These are phyloP conservation scores for Ophiorrhiza pumila DNA, from an alignment of 257 asterid species.

Conservation along the genomic window DNA sequence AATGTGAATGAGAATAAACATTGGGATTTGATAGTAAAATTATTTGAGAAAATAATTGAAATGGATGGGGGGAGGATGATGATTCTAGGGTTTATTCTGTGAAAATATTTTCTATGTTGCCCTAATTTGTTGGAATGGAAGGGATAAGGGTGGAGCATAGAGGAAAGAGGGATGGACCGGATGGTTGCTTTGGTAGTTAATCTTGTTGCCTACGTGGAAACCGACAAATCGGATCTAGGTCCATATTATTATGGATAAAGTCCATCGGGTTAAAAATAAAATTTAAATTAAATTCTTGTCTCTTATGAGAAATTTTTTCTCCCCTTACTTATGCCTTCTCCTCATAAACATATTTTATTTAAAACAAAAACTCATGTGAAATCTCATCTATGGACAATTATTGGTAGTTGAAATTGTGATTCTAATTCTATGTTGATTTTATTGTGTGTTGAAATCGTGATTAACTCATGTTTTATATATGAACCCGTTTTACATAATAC, in stretches of 20 bases:
- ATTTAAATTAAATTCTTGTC: too few relatives aligned
- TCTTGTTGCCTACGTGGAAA: not conserved
- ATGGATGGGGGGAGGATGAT: not conserved
- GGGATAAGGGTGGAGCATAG: not conserved
- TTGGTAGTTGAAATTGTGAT: too few relatives aligned
- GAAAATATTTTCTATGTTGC: not conserved
- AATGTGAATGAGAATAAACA: not conserved
- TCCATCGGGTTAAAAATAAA: not conserved
- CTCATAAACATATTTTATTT: not conserved
- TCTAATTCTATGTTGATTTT: too few relatives aligned
- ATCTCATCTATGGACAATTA: too few relatives aligned
- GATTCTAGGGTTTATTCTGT: not conserved
- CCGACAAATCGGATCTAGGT: not conserved
- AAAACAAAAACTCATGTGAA: not conserved
- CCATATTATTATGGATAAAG: not conserved
- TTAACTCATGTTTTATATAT: too few relatives aligned
- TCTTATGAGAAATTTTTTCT: too few relatives aligned
- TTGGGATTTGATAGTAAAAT: not conserved
- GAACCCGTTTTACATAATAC: too few relatives aligned
- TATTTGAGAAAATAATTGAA: not conserved
- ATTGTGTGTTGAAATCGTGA: too few relatives aligned
- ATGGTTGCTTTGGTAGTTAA: conserved; percentile 5
- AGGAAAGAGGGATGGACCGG: not conserved
- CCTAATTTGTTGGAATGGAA: not conserved
- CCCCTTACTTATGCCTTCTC: not conserved